Percentiles rank a stretch among this genome's conserved stretches.
These are phyloP conservation scores for Blakeslea trispora DNA, from an alignment of 371 early-diverging fungal species.

Conservation along the genomic window DNA sequence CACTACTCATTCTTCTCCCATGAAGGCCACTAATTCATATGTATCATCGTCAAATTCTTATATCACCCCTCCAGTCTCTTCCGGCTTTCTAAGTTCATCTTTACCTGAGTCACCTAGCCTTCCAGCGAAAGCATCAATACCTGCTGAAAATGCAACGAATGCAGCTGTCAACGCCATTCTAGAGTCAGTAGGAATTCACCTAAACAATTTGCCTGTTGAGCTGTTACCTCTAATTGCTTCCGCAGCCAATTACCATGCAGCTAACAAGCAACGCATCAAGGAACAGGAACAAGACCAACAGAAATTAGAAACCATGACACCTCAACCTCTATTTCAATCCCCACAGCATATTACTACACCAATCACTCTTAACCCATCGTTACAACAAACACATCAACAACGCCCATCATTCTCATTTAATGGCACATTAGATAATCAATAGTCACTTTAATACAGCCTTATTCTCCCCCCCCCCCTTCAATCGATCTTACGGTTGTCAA, in stretches of 20 bases:
- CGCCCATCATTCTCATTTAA: not conserved
- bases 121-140: not conserved
- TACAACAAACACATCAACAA: no score
- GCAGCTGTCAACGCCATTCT: conserved; percentile 29
- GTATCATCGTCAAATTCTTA: no score
- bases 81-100: not conserved
- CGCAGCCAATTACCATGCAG: conserved; percentile 34
- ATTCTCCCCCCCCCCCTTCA: no score
- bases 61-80: no score
- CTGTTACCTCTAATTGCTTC: conserved; percentile 29
- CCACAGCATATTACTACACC: no score
- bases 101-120: not conserved
- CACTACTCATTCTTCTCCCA: not conserved
- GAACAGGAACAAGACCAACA: conserved; percentile 15
- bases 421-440: no score
- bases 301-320: no score
- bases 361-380: not conserved
- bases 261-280: conserved; percentile 15
- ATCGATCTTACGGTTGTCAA: not conserved
- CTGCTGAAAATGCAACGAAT: conserved; percentile 13
- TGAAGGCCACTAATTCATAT: not conserved
- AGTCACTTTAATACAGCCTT: no score
- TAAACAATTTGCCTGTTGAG: conserved; percentile 28
- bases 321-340: not conserved
- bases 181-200: conserved; percentile 30